Conservation (phyloP, 2,329 filamentous ascomycete species). For the Paecilomyces sp. region DNA sequence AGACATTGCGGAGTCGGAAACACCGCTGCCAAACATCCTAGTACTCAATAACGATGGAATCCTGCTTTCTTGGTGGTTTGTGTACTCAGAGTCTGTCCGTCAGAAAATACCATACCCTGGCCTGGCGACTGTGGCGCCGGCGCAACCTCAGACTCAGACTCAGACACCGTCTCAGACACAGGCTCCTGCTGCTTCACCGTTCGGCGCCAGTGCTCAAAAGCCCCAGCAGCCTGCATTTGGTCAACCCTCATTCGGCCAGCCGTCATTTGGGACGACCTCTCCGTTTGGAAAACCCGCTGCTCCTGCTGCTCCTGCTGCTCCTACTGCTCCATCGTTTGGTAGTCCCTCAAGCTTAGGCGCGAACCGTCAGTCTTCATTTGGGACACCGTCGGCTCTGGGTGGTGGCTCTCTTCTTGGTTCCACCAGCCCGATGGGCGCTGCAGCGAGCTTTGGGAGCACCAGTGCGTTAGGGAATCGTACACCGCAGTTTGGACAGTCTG, state of each 20-base stretch:
- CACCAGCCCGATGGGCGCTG: slow-evolving; percentile 16
- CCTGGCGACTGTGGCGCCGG: slow-evolving; percentile 40
- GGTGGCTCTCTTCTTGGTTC: slow-evolving; percentile 27
- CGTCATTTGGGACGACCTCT: slow-evolving; percentile 19
- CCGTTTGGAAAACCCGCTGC: slow-evolving; percentile 20
- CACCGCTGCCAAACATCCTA: slow-evolving; percentile 76
- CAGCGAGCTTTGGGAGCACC: slow-evolving; percentile 27
- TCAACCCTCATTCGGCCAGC: slow-evolving; percentile 15
- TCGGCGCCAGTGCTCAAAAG: slow-evolving; percentile 6
- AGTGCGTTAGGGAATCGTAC: slow-evolving; percentile 22
- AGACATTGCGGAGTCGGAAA: slow-evolving; percentile 70
- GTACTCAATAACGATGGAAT: slow-evolving; percentile 84
- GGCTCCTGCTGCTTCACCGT: slow-evolving; percentile 10
- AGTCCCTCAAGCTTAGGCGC: slow-evolving; percentile 19
- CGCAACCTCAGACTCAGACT: slow-evolving; percentile 11
- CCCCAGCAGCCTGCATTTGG: slow-evolving; percentile 19
- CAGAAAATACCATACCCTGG: slow-evolving; percentile 67
- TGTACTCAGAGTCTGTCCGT: slow-evolving; percentile 81
- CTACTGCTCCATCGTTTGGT: slow-evolving; percentile 14
- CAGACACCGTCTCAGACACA: slow-evolving; percentile 10
- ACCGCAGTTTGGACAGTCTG: slow-evolving; percentile 26
- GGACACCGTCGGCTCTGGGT: slow-evolving; percentile 17
- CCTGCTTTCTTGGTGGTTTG: slow-evolving; percentile 80
- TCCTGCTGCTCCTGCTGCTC: too few species aligned
- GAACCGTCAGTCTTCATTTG: slow-evolving; percentile 18